Conservation (phyloP, 2,329 filamentous ascomycete species). For the Aspergillus pseudoterreus region DNA sequence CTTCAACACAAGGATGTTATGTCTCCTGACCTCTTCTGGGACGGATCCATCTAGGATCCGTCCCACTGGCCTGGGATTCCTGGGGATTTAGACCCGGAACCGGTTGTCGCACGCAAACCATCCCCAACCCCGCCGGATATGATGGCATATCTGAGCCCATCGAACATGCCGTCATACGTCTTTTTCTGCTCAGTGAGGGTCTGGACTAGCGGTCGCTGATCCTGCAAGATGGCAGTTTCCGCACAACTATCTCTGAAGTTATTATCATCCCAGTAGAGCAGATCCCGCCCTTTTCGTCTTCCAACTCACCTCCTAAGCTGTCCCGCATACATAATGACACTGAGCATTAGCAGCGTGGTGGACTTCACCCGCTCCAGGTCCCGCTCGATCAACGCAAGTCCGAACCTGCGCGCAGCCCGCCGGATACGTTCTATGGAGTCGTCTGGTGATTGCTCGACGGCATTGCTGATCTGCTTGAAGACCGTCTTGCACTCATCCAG, state of each 20-base stretch:
- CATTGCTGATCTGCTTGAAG: constrained; percentile 15
- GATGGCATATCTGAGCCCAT: background rate
- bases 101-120: background rate
- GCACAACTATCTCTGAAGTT: background rate
- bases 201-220: background rate
- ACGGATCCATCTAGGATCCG: background rate
- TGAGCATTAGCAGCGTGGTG: constrained; percentile 26
- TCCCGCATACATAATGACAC: constrained; percentile 30
- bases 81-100: background rate
- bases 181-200: background rate
- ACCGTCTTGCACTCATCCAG: constrained; percentile 22
- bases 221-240: background rate
- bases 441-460: constrained; percentile 1
- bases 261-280: no score
- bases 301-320: constrained; percentile 13
- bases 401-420: constrained; percentile 12
- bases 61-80: background rate
- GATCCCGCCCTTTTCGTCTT: no score
- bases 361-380: constrained; percentile 29
- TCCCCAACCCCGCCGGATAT: background rate
- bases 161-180: background rate
- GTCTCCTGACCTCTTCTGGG: background rate
- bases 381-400: constrained; percentile 18
- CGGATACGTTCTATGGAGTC: background rate
- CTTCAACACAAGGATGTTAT: background rate